A percentile compares a stretch with the other conserved stretches of the same genome.
These are phyloP conservation scores for Colletotrichum sp. DNA, from an alignment of 2,329 filamentous ascomycete genomes.

Conservation along the genomic window DNA sequence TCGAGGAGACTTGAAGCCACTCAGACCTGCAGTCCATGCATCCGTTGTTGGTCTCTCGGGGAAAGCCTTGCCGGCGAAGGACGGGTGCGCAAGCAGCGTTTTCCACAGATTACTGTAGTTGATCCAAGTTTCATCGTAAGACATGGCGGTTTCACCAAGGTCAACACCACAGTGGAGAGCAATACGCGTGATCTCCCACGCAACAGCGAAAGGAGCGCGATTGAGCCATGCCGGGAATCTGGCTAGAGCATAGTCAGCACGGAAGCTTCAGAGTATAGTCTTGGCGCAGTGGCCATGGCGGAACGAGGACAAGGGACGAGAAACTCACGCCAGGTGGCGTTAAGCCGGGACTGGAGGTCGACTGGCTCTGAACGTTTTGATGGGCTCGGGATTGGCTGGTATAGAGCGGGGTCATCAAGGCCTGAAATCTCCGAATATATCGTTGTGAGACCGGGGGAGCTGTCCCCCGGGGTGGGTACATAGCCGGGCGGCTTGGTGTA, in stretches of 20 bases:
- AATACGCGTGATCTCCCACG: slow-evolving; percentile 58
- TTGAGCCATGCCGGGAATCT: slow-evolving; percentile 30
- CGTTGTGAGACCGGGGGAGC: background rate
- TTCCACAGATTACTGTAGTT: slow-evolving; percentile 49
- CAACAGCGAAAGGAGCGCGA: slow-evolving; percentile 49
- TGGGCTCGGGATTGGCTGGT: background rate
- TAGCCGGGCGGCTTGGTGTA: background rate
- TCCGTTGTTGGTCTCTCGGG: slow-evolving; percentile 48
- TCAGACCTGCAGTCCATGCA: slow-evolving; percentile 51
- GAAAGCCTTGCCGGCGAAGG: slow-evolving; percentile 48
- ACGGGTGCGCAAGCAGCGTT: slow-evolving; percentile 39
- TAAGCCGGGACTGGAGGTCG: background rate
- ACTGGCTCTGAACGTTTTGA: background rate
- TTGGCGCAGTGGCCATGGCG: background rate
- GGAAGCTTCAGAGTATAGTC: background rate
- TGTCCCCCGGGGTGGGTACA: background rate
- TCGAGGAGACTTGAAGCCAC: slow-evolving; percentile 35
- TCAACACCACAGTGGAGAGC: slow-evolving; percentile 49
- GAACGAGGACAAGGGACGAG: background rate
- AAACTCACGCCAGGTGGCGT: background rate
- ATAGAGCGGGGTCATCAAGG: background rate
- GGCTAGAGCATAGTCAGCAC: background rate
- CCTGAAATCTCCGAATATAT: background rate
- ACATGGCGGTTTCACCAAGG: slow-evolving; percentile 35
- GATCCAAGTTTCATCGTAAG: slow-evolving; percentile 44